Evolutionary conservation across 2,329 filamentous ascomycete species (phyloP).

Genomic region (Cordyceps militaris): DNA sequence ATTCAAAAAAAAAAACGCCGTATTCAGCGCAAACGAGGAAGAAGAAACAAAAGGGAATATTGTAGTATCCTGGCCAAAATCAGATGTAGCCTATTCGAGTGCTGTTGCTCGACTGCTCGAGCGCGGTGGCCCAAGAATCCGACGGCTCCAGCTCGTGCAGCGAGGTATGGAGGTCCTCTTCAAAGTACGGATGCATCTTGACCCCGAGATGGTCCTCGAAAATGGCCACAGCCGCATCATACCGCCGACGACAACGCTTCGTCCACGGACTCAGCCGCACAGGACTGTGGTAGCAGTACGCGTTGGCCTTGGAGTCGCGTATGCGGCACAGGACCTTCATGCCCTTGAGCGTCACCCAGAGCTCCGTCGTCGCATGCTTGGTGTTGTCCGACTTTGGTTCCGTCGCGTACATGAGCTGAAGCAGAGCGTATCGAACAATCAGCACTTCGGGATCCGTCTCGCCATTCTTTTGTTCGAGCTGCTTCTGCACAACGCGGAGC

Average conservation of each 20-base stretch:
- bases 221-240: conserved; percentile 31
- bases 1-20: not conserved
- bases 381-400: conserved; percentile 28
- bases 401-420: conserved; percentile 32
- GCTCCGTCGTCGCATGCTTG: conserved; percentile 29
- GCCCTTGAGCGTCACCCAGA: conserved; percentile 31
- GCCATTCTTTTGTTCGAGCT: conserved; percentile 30
- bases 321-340: conserved; percentile 30
- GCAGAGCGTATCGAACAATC: conserved; percentile 33
- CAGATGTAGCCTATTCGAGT: conserved; percentile 4
- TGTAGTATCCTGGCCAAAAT: not conserved
- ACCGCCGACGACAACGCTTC: conserved; percentile 35
- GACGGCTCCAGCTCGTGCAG: conserved; percentile 32
- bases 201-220: conserved; percentile 33
- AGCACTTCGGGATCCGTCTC: conserved; percentile 29
- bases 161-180: conserved; percentile 36
- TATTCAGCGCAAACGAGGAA: not conserved
- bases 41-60: not conserved
- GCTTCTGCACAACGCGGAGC: conserved; percentile 28
- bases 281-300: conserved; percentile 37
- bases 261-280: conserved; percentile 38
- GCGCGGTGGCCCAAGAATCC: conserved; percentile 29
- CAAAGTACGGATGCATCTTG: conserved; percentile 34
- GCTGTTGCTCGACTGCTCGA: conserved; percentile 4
- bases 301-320: conserved; percentile 30